Base-by-base conservation (phyloP, 139 green algal species). In the Choricystis sp. region DNA sequence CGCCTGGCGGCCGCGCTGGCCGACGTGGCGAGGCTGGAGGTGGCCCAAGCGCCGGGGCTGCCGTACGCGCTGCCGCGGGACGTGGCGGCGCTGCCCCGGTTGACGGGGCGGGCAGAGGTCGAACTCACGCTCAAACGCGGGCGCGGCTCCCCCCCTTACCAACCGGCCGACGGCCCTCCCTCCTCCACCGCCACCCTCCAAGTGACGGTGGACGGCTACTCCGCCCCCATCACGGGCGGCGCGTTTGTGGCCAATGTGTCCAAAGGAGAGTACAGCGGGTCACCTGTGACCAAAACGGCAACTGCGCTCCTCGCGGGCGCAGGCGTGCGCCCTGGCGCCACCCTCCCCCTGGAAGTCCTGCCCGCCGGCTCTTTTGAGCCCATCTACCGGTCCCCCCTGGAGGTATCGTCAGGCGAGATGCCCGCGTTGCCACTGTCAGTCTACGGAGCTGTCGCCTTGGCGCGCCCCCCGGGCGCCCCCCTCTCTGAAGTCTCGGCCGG, bases 371-470 rank as follows among this genome's bases (percentile, higher is more conserved):
- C 89, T 60, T 94, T 90, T 56, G 86, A 92, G 40, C 86, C 86
- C 1, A 31, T 88, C 19, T 94, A 94, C 72, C 70, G 84, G 2
- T 60, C 74, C 16, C 74, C 74, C 2, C 69, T 95, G 49, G 85
- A 94, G 40, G 85, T 94, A 1, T 70, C 78, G 60, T 49, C n/a
- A 24, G 86, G 86, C 1, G 87, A 94, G 73, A 72, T 88, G 62
- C 87, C 87, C 0, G 60, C 85, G 60, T 67, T 94, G 71, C 87
- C 86, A 21, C 77, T 94, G 29, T 87, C 76, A 60, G 90, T 95
- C 62, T 77, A 79, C 28, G 72, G 72, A 9, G 74, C 86, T 5
- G 66, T 94, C 2, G 76, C 78, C 24, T 86, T 94, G 73, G 71
- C 76, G 0, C 79, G 82, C 24, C 29, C 75, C 40, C 66, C 72